Conservation (phyloP, 2,329 filamentous ascomycete species). For the Pseudodiploospora longispora region DNA sequence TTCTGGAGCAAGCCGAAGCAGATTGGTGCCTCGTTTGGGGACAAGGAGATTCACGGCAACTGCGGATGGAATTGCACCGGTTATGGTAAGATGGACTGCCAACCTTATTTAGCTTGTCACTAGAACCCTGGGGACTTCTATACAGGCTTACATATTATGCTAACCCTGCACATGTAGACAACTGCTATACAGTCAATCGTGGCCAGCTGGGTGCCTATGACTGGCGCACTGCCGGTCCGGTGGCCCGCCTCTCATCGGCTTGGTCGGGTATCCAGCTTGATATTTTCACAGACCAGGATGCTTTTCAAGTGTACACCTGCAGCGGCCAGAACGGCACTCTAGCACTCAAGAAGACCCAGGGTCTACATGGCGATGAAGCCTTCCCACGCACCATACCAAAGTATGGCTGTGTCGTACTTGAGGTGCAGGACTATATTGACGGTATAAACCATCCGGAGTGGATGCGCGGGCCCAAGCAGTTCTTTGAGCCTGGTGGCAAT, state of each 20-base stretch:
- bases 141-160: background rate
- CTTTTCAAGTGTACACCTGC: conserved; percentile 84
- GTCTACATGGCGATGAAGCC: conserved; percentile 43
- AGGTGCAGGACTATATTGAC: conserved; percentile 91
- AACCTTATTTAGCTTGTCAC: background rate
- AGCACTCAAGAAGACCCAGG: conserved; percentile 63
- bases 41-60: conserved; percentile 57
- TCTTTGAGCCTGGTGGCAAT: conserved; percentile 50
- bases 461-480: conserved; percentile 56
- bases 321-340: conserved; percentile 64
- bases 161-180: conserved; percentile 37
- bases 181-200: conserved; percentile 61
- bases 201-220: conserved; percentile 47
- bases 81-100: conserved; percentile 52
- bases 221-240: conserved; percentile 53
- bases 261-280: conserved; percentile 81
- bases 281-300: conserved; percentile 74
- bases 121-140: background rate
- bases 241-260: conserved; percentile 60
- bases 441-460: conserved; percentile 88
- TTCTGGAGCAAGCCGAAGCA: conserved; percentile 79
- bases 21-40: conserved; percentile 60
- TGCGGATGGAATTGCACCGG: conserved; percentile 79
- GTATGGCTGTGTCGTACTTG: conserved; percentile 82
- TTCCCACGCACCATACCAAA: conserved; percentile 58